These are phyloP conservation scores for Kwoniella bestiolae DNA, from an alignment of 768 basidiomycete species.

Conservation along the genomic window DNA sequence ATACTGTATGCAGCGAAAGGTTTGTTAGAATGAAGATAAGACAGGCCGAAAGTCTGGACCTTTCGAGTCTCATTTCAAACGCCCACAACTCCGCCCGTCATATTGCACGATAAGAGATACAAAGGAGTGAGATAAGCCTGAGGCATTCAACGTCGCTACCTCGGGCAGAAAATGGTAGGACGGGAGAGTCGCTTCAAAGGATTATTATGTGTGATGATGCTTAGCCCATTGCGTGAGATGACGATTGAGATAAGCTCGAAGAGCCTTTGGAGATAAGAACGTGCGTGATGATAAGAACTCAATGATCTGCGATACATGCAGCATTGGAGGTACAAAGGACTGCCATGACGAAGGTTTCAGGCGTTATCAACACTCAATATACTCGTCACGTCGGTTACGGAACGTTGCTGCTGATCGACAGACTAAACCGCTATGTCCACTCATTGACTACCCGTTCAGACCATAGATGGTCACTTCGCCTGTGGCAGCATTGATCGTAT, in stretches of 20 bases:
- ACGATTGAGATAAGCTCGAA: conserved; percentile 1
- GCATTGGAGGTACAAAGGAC: too few relatives aligned
- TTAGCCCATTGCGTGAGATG: background rate
- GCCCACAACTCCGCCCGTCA: background rate
- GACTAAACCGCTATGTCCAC: background rate
- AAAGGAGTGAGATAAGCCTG: conserved; percentile 15
- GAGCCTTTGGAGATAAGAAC: too few relatives aligned
- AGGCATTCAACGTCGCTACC: background rate
- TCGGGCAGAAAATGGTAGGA: background rate
- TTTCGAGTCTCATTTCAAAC: background rate
- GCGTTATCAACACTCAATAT: too few relatives aligned
- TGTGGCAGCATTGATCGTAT: conserved; percentile 11
- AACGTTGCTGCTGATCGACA: too few relatives aligned
- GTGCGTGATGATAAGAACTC: too few relatives aligned
- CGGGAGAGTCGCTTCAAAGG: conserved; percentile 1
- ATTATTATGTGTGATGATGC: background rate
- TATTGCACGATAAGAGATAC: conserved; percentile 11
- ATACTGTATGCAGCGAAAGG: background rate
- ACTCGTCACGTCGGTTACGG: too few relatives aligned
- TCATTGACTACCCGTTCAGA: too few relatives aligned
- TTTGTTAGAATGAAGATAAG: too few relatives aligned
- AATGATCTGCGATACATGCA: too few relatives aligned
- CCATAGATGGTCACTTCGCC: conserved; percentile 17
- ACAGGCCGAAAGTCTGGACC: background rate
- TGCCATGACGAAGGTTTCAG: too few relatives aligned